Evolutionary conservation across 2,329 filamentous ascomycete genomes (phyloP), one percentile per base, ranked within the genome.

Genomic region (Lanzia echinophila): DNA sequence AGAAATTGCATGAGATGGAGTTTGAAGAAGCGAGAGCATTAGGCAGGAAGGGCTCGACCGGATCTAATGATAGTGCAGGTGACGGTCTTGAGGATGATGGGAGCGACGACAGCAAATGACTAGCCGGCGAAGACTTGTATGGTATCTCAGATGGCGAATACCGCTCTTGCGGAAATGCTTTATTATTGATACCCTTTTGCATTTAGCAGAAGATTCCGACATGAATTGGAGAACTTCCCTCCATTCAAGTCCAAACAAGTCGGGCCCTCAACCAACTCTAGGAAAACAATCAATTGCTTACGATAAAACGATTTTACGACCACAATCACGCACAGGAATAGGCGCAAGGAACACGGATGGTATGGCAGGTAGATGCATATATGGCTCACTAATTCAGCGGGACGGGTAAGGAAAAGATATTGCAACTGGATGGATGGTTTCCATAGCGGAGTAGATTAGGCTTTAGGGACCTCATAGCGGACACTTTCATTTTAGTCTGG

Each of bases 1-100:
- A 79, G 54, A 77, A 75, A 50, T 70, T 83, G 15, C 79, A 82
- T 62, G 72, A 75, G 61, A 83, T 83, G 79, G 79, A 83, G 60
- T 75, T 79, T 2, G 77, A 75, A 54, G 79, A 83, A 63, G 79
- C 79, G 12, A 75, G 73, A 2, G 79, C 79, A 8, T 67, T 82
- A 15, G 55, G 57, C 12, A 56, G 56, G 42, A 64, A 66, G 45
- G 39, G 34, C 8, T 63, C 60, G 17, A 46, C 61, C 24, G 62
- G 54, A 3, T 64, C 62, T 54, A 33, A 42, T 22, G 50, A 53
- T 7, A 47, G 48, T 19, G 19, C 44, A 33, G 32, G 19, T 13
- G 39, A 42, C 19, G 39, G 39, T 20, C 39, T n/a, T 47, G 50
- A 53, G 36, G 43, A 24, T 22, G 50, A 53, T 8, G 50, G 42